Base-by-base conservation (phyloP, 129 eudicot genomes). In the Lactuca sativa region DNA sequence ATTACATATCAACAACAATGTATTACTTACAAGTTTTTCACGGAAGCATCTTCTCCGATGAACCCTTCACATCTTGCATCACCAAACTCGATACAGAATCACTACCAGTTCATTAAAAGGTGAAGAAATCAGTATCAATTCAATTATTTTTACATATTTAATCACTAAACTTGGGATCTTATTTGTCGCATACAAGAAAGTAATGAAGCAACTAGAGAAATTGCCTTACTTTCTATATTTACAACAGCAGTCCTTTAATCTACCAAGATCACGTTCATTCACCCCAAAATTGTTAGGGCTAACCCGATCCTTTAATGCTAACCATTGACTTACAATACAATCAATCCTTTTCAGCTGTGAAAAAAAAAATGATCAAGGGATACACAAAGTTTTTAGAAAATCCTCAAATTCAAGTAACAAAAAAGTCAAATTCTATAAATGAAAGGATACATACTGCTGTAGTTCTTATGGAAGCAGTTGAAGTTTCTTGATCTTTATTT, bases 371-470 rank as follows among this genome's bases (percentile, higher is more conserved):
- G 32, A 77, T 88, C 34, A 92, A 86, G 89, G 78, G 43, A 70
- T 80, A 52, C 73, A 56, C 74, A 75, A 74, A 54, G 40, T 56
- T 48, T 16, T 71, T 14, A 14, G 13, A 25, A 44, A 71, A 49
- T 54, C 71, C 10, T 13, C 31, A 30, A n/a, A 43, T 52, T 52
- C 52, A 36, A 62, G 18, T 62, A 62, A 64, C 18, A 17, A 52
- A n/a, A 52, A 40, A 40, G 9, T 40, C 1, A 40, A 40, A 40
- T 40, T 40, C 44, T 40, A 37, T 38, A 11, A 16, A 61, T 69
- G 54, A 70, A 65, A 92, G 98, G 98, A 92, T 92, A 92, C 98
- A 92, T 92, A 92, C 98, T n/a, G 95, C 89, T 49, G 80, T 52
- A 34, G 76, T 76, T 78, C 84, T 76, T 34, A 86, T 75, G 55